Evolutionary conservation across 345 rosid species (phyloP), one percentile per base, ranked within the genome.

Genomic region (Capsella bursapastoris): DNA sequence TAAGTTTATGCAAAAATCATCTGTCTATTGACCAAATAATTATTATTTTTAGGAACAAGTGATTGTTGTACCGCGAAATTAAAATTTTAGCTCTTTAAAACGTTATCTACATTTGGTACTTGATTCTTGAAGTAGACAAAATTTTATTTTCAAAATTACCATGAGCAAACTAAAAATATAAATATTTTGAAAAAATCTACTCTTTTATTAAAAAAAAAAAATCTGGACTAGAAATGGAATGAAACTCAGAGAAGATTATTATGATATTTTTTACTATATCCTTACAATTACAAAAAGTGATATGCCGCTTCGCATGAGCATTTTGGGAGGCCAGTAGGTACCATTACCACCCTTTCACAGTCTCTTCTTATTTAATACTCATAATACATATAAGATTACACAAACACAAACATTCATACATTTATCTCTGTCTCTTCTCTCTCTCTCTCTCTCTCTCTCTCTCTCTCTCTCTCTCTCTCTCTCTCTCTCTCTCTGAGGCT

Each of bases 181-280:
- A 8, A 8, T 22, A 22, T 22, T 22, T 16, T 5, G 13, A 31
- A 45, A 41, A 32, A 27, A 16, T 3, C 0, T 6, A 16, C 8
- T 2, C 22, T 5, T 55, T 18, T 8, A 8, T 1, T 58, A 3
- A 25, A 34, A 70, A 22, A 70, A 34, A 9, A 44, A 32, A 49
- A 71, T 71, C 50, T 43, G 35, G n/a, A 48, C 51, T 29, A 37
- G 0, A 74, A 58, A 59, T 67, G 74, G 79, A 68, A 75, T 69
- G 57, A 75, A 52, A 75, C 63, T 38, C 50, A 10, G 3, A 32
- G 49, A 50, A 75, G 56, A 75, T 75, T 50, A 58, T 31, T 59
- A 61, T 51, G 28, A 66, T 22, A 15, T n/a, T 2, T 4, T 15
- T 66, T 32, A 48, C 72, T 16, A 47, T 47, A 66, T 48, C 6